These are phyloP conservation scores for Zangia roseola DNA, from an alignment of 768 basidiomycete species.

Conservation along the genomic window DNA sequence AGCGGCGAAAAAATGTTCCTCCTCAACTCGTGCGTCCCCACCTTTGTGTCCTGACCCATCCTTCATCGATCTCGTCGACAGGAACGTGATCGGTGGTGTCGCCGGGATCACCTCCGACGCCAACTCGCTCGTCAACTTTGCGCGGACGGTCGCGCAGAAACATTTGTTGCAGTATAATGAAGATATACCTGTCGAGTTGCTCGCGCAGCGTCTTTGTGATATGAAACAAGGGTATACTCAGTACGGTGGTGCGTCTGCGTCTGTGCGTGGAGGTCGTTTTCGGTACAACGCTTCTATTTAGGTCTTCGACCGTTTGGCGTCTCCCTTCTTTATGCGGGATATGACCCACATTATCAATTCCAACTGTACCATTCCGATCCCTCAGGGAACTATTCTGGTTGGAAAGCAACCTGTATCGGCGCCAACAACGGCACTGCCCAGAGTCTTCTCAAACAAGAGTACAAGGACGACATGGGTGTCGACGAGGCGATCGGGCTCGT, in stretches of 20 bases:
- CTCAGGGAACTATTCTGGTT: conserved; percentile 96
- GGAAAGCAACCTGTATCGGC: conserved; percentile 99
- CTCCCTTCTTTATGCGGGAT: conserved; percentile 93
- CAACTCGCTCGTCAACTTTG: conserved; percentile 94
- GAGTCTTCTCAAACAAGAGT: conserved; percentile 95
- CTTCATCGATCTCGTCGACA: conserved; percentile 31
- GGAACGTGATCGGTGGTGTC: conserved; percentile 93
- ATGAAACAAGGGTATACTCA: conserved; percentile 99
- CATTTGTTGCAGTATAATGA: conserved; percentile 92
- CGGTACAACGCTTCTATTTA: background rate
- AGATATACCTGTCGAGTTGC: conserved; percentile 95
- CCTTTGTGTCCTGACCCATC: background rate
- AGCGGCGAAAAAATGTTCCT: conserved; percentile 98
- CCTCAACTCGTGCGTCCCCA: conserved; percentile 73
- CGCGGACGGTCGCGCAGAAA: conserved; percentile 84
- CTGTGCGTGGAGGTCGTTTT: background rate
- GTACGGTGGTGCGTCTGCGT: conserved; percentile 70
- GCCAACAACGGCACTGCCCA: conserved; percentile 97
- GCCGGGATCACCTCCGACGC: conserved; percentile 97
- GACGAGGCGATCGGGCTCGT: conserved; percentile 93
- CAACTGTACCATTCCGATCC: conserved; percentile 99
- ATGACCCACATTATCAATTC: conserved; percentile 93
- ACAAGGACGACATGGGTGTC: conserved; percentile 90
- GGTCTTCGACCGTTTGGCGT: conserved; percentile 98
- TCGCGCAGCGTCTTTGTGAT: conserved; percentile 92